These are phyloP conservation scores for Fennellomyces sp. DNA, from an alignment of 371 early-diverging fungal species.

Conservation along the genomic window DNA sequence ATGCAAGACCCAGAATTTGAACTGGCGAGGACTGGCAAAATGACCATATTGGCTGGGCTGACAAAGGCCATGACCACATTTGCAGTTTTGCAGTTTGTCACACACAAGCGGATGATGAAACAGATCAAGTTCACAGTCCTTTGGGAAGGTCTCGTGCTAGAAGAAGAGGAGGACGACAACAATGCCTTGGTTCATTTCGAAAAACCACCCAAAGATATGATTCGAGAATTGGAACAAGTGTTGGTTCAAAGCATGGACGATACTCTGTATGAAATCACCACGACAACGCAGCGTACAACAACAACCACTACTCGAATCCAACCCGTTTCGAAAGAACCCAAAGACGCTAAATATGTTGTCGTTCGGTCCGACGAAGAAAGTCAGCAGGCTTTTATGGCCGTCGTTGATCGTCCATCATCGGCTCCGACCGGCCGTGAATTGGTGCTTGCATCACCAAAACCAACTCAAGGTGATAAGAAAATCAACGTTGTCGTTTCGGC, in stretches of 20 bases:
- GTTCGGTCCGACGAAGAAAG: slow-evolving; percentile 40
- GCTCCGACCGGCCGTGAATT: background rate
- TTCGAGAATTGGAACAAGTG: slow-evolving; percentile 45
- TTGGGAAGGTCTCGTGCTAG: slow-evolving; percentile 59
- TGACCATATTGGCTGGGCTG: slow-evolving; percentile 72
- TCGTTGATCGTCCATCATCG: slow-evolving; percentile 19
- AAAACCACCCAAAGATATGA: slow-evolving; percentile 25
- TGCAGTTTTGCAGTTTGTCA: slow-evolving; percentile 85
- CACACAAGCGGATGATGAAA: slow-evolving; percentile 59
- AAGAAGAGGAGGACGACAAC: slow-evolving; percentile 32
- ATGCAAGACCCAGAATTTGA: slow-evolving; percentile 68
- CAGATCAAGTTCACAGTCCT: slow-evolving; percentile 45
- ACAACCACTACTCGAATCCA: slow-evolving; percentile 42
- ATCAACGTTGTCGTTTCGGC: slow-evolving; percentile 27
- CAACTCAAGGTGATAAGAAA: no score
- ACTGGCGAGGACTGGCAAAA: slow-evolving; percentile 61
- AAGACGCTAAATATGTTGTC: slow-evolving; percentile 36
- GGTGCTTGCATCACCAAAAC: background rate
- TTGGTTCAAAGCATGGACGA: slow-evolving; percentile 12
- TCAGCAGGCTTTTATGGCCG: slow-evolving; percentile 42
- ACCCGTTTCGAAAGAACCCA: slow-evolving; percentile 32
- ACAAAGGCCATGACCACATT: slow-evolving; percentile 85
- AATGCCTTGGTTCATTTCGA: background rate
- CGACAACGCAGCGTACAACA: slow-evolving; percentile 34
- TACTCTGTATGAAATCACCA: slow-evolving; percentile 43